Evolutionary conservation across 139 green algal species (phyloP).

Genomic region (Chlamydomonas applanata): DNA sequence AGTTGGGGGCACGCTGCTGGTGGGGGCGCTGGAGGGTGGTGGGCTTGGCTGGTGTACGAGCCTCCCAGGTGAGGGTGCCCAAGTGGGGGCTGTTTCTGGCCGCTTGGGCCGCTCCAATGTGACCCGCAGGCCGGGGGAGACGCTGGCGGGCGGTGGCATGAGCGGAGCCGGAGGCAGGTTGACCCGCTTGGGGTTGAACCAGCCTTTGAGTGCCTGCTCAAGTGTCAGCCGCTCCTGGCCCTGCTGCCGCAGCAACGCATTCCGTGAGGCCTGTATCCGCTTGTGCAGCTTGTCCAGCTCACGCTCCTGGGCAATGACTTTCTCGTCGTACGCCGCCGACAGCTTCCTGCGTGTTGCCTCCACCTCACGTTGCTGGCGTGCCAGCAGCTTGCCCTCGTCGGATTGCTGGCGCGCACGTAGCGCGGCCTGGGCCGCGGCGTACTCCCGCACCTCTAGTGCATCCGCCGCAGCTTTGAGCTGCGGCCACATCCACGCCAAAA

Average conservation of each 20-base stretch:
- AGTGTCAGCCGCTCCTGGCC: background rate
- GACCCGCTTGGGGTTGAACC: slow-evolving; percentile 3
- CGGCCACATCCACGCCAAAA: too few species aligned
- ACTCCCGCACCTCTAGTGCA: background rate
- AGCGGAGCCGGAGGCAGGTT: background rate
- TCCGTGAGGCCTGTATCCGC: background rate
- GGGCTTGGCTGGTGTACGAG: too few species aligned
- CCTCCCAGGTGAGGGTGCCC: too few species aligned
- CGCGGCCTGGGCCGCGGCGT: background rate
- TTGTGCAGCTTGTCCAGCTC: slow-evolving; percentile 12
- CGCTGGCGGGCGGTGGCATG: background rate
- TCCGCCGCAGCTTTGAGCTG: background rate
- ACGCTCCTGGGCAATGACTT: slow-evolving; percentile 3
- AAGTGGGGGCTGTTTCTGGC: background rate
- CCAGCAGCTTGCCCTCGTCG: slow-evolving; percentile 1
- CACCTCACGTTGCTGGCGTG: background rate
- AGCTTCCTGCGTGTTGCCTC: slow-evolving; percentile 1
- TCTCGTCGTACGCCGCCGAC: slow-evolving; percentile 1
- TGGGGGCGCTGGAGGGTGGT: too few species aligned
- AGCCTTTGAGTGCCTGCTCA: slow-evolving; percentile 8
- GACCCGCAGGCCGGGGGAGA: background rate
- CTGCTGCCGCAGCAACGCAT: slow-evolving; percentile 4
- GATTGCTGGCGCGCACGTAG: background rate
- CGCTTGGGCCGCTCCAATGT: background rate
- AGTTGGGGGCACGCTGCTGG: too few species aligned